Evolutionary conservation across 2,329 filamentous ascomycete genomes (phyloP), one percentile per base, ranked within the genome.

Genomic region (Neopestalotiopsis sp.): DNA sequence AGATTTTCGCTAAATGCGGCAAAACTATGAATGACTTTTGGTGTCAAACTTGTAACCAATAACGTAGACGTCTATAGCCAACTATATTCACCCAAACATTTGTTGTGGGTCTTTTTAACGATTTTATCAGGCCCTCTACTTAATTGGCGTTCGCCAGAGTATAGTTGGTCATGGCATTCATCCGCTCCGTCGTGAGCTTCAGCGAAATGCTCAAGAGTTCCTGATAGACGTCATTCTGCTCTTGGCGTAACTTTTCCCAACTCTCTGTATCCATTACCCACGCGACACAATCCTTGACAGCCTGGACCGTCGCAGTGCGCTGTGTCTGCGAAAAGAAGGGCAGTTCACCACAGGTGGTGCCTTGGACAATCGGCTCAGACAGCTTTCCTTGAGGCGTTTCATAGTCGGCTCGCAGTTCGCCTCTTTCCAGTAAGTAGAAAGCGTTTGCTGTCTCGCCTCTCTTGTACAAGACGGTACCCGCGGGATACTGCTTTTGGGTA

Each of bases 321-420:
- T 89, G 86, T 1, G 95, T 98, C 76, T 97, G 93, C 2, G 92
- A 94, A 82, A 99, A 99, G 83, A 99, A 99, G 0, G 96, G 96
- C 66, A 99, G 81, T 82, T 99, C 96, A 45, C 96, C 96, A 74
- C 95, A 98, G 0, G 96, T 98, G 1, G 96, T 96, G 17, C 96
- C 96, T 0, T 95, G 93, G 1, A 98, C 92, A 67, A 98, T 98
- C 75, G 94, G 93, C 80, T 99, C 96, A 70, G 92, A 94, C 74
- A 97, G 92, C 74, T 88, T 89, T 0, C 96, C 96, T 78, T 98
- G 96, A 1, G 96, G 94, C 40, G 97, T 86, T 71, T 95, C 89
- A 78, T 99, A 98, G 75, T 98, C 95, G 3, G 93, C 94, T 17
- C 95, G 90, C 40, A 99, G 85, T 74, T 98, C 94, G 45, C 96